Evolutionary conservation across 306 rosid species (phyloP), one percentile per base, ranked within the genome.

Genomic region (Lathyrus aphaca): DNA sequence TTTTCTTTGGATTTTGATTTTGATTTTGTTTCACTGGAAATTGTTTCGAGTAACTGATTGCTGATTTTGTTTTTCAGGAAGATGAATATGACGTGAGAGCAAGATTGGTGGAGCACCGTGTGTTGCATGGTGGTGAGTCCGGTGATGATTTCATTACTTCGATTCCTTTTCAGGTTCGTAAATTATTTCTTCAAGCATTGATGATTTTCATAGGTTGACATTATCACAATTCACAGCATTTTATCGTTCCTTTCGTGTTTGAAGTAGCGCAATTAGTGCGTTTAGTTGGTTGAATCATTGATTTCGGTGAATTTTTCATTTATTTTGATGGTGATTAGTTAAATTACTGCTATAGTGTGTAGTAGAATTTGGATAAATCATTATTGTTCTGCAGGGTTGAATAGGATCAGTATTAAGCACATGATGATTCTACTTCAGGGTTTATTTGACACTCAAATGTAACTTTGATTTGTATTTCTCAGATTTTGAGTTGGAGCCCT

Each of bases 401-500:
- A 66, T 50, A 66, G 66, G 51, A 55, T 42, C 4, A 16, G 35
- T 66, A 44, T 15, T 27, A 17, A 45, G 72, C 65, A 35, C 15
- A 25, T 25, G 29, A 38, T 10, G 42, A 54, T 69, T 72, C 19
- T 62, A 10, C 38, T 72, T 68, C 49, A 67, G 37, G 59, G 40
- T 54, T 60, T 70, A 72, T 77, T 74, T 56, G 64, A 63, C 21
- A 56, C 25, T 75, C 7, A 15, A 70, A 37, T 57, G 70, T 74
- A 19, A 32, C 30, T 35, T 45, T 21, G 71, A 64, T 44, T 72
- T 82, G 42, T 55, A 35, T 35, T 79, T 50, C 68, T 42, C 69
- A 91, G 99, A 77, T 91, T 68, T 86, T 94, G 82, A 94, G 97
- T 73, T 94, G 99, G 97, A 74, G 45, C 40, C 99, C 97, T 8